A percentile compares a stretch with the other conserved stretches of the same genome.
phyloP scores from a whole-genome alignment of 768 basidiomycete genomes.

The Saitozyma sp. region DNA sequence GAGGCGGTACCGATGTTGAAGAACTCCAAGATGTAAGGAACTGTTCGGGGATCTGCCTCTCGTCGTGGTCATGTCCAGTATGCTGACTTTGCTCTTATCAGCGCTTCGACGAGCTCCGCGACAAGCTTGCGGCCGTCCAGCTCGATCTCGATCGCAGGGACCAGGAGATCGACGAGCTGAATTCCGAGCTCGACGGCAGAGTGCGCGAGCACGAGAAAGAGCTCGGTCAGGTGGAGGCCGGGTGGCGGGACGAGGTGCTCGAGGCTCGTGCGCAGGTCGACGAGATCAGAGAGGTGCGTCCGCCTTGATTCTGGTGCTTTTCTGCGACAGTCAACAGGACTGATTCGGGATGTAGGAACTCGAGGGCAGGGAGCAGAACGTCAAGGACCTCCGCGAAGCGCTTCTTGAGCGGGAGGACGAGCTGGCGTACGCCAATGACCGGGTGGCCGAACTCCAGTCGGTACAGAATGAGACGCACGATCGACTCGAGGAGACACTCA shows the following conservation, averaged over 20 bases:
- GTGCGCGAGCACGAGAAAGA: conserved; percentile 47
- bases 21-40: conserved; percentile 37
- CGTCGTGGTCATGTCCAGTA: neutral
- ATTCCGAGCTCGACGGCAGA: conserved; percentile 70
- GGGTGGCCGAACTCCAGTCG: conserved; percentile 72
- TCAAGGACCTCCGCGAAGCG: conserved; percentile 35
- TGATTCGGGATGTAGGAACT: conserved; percentile 19
- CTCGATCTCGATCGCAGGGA: conserved; percentile 80
- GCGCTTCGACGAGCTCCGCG: conserved; percentile 46
- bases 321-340: neutral
- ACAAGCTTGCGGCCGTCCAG: conserved; percentile 54
- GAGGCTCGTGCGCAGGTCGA: conserved; percentile 76
- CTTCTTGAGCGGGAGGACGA: conserved; percentile 72
- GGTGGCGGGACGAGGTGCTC: conserved; percentile 85
- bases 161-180: conserved; percentile 74
- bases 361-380: conserved; percentile 31
- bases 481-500: conserved; percentile 42
- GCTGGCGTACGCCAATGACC: conserved; percentile 69
- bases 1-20: conserved; percentile 21
- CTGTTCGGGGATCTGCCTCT: neutral
- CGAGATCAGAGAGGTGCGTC: conserved; percentile 58
- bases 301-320: neutral
- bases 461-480: conserved; percentile 39
- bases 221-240: conserved; percentile 63
- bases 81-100: conserved; percentile 8